Conservation (phyloP, 2,329 filamentous ascomycete species). For the Fusarium continuum region DNA sequence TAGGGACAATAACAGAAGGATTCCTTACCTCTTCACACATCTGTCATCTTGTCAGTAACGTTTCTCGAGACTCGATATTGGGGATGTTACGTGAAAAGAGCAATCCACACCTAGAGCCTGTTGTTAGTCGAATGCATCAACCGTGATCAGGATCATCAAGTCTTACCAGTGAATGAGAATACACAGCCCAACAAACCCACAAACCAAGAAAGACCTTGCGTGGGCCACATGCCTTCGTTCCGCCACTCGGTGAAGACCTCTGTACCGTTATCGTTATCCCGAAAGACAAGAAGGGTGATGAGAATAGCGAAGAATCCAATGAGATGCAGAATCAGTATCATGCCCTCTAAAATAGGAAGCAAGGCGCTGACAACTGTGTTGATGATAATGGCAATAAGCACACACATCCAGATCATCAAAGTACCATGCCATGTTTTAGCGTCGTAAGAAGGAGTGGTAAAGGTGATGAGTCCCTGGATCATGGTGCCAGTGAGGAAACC, state of each 20-base stretch:
- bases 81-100: slow-evolving; percentile 33
- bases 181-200: slow-evolving; percentile 38
- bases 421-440: slow-evolving; percentile 43
- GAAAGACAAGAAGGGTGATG: slow-evolving; percentile 46
- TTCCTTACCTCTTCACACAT: slow-evolving; percentile 41
- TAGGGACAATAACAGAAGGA: slow-evolving; percentile 33
- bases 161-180: slow-evolving; percentile 37
- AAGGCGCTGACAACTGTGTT: slow-evolving; percentile 46
- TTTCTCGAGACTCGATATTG: rapidly evolving
- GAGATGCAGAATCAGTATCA: slow-evolving; percentile 54
- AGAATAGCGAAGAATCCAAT: slow-evolving; percentile 57
- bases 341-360: slow-evolving; percentile 52
- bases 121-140: neutral
- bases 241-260: slow-evolving; percentile 46
- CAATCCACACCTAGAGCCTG: slow-evolving; percentile 29
- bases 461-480: slow-evolving; percentile 40
- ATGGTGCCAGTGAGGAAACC: slow-evolving; percentile 40
- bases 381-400: slow-evolving; percentile 53
- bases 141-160: no score
- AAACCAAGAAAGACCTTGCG: slow-evolving; percentile 38
- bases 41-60: neutral
- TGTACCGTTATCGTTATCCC: slow-evolving; percentile 40
- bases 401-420: slow-evolving; percentile 50
- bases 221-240: slow-evolving; percentile 35
- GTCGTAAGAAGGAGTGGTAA: slow-evolving; percentile 28